A percentile compares a stretch with the other conserved stretches of the same genome.
Conservation (phyloP, 1,284 basidiomycete species). For the Heliocybe sulcata region DNA sequence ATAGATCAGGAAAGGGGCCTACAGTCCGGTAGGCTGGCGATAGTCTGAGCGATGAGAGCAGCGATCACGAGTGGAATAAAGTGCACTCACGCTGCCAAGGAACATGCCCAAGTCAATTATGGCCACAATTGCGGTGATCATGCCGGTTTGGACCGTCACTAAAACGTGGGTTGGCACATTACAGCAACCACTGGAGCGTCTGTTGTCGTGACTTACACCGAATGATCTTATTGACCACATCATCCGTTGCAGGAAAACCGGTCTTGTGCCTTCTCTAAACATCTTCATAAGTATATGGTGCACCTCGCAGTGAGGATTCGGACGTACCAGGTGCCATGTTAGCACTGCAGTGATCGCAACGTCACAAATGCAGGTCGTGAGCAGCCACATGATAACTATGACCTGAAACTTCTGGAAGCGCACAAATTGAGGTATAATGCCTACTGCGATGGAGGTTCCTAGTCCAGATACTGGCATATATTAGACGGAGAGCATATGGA, state of each 20-base stretch:
- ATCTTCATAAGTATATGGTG: background rate
- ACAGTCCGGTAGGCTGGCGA: background rate
- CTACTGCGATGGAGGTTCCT: slow-evolving; percentile 18
- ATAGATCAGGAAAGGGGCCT: background rate
- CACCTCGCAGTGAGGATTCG: background rate
- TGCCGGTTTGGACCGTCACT: slow-evolving; percentile 1
- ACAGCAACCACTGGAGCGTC: background rate
- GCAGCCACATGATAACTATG: slow-evolving; percentile 13
- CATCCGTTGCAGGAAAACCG: background rate
- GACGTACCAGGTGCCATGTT: slow-evolving; percentile 26
- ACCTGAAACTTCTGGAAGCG: slow-evolving; percentile 23
- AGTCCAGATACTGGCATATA: slow-evolving; percentile 20
- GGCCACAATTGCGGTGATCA: slow-evolving; percentile 2
- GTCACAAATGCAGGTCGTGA: slow-evolving; percentile 22
- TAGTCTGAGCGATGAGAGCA: background rate
- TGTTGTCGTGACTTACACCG: background rate
- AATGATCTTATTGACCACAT: background rate
- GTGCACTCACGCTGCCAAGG: background rate
- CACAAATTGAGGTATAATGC: slow-evolving; percentile 20
- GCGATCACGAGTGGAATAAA: background rate
- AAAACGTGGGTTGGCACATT: background rate
- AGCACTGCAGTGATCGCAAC: slow-evolving; percentile 27
- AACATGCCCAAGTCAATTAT: background rate
- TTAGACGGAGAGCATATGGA: background rate
- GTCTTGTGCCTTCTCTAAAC: background rate